Evolutionary conservation across 1,284 basidiomycete species (phyloP).

Genomic region (Moesziomyces parantarcticus): DNA sequence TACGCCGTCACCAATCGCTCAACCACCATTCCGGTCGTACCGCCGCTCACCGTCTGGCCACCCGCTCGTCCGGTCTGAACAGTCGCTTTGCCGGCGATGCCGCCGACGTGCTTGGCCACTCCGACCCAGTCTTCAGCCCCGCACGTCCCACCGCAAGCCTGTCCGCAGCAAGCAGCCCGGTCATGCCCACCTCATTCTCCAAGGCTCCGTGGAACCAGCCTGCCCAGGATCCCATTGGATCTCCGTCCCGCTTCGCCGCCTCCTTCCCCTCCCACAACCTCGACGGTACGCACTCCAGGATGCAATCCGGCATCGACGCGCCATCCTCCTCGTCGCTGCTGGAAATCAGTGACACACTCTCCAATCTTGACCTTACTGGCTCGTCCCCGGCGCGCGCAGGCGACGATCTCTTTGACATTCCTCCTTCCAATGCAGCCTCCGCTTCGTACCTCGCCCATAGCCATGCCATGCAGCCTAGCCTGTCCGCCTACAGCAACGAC

Average conservation of each 20-base stretch:
- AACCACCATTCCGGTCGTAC: conserved; percentile 46
- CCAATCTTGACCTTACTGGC: conserved; percentile 40
- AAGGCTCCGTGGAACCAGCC: conserved; percentile 42
- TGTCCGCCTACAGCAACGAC: conserved; percentile 13
- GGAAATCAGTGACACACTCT: conserved; percentile 26
- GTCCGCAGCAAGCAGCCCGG: conserved; percentile 33
- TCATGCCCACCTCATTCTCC: conserved; percentile 32
- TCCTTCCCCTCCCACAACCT: conserved; percentile 37
- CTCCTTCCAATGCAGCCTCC: conserved; percentile 4
- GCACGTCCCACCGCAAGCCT: conserved; percentile 31
- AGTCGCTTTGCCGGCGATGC: conserved; percentile 10
- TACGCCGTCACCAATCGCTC: conserved; percentile 59
- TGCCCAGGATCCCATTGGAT: conserved; percentile 35
- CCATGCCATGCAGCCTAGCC: conserved; percentile 10
- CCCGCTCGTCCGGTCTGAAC: conserved; percentile 32
- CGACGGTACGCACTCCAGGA: conserved; percentile 11
- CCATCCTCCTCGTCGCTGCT: conserved; percentile 16
- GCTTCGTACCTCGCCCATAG: conserved; percentile 2
- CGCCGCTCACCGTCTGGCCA: conserved; percentile 27
- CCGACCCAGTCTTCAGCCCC: conserved; percentile 36
- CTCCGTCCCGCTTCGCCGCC: conserved; percentile 45
- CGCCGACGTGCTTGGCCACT: conserved; percentile 1
- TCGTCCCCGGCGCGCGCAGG: conserved; percentile 22
- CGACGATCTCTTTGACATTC: conserved; percentile 16
- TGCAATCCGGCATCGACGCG: conserved; percentile 17